phyloP scores from a whole-genome alignment of 768 basidiomycete species.

The Lactarius psammicola region DNA sequence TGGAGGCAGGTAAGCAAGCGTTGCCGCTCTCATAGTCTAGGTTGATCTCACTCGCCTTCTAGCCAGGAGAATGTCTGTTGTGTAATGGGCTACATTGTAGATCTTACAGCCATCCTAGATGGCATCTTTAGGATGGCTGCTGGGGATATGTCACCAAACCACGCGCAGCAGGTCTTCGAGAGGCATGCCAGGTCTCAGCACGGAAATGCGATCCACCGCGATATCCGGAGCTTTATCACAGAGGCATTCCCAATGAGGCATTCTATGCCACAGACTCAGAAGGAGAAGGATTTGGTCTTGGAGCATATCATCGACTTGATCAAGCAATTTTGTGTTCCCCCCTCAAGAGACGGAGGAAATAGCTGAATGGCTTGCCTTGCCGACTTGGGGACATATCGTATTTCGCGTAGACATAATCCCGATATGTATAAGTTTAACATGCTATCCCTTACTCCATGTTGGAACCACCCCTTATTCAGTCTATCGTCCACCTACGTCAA shows the following conservation, averaged over 20 bases:
- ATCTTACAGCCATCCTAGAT: constrained; percentile 8
- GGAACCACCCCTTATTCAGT: no score
- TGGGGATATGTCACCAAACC: background rate
- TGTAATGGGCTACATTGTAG: constrained; percentile 18
- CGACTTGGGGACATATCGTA: no score
- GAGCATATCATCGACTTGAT: constrained; percentile 16
- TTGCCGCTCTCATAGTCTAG: background rate
- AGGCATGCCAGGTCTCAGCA: background rate
- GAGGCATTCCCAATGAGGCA: background rate
- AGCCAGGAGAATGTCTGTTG: constrained; percentile 13
- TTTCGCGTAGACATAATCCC: no score
- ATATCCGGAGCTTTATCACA: constrained; percentile 2
- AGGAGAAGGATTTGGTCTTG: constrained; percentile 9
- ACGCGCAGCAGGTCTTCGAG: background rate
- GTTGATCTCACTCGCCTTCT: background rate
- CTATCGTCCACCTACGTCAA: no score
- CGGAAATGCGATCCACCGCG: background rate
- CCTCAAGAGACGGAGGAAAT: background rate
- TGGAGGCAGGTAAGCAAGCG: background rate
- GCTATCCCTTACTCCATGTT: no score
- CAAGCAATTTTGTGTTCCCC: background rate
- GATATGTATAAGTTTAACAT: no score
- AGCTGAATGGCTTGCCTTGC: background rate
- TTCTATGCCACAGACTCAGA: background rate
- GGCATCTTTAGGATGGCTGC: background rate